Percentiles rank a stretch among this genome's conserved stretches.
phyloP scores from a whole-genome alignment of 2,329 filamentous ascomycete species.

The Ambrosiella beaveri region DNA sequence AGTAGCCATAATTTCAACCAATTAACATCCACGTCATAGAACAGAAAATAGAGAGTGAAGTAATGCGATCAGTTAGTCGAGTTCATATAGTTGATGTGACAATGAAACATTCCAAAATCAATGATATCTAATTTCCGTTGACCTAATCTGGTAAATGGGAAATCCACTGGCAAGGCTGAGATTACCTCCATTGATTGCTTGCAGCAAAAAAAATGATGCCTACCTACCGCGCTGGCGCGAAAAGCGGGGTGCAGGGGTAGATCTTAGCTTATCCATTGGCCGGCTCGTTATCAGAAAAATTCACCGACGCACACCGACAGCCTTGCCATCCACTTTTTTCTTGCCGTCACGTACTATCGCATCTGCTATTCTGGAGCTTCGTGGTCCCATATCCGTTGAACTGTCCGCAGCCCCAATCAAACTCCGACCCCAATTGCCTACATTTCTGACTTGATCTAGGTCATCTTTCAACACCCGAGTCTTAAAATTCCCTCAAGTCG shows the following conservation, averaged over 20 bases:
- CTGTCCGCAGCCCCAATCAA: neutral
- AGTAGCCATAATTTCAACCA: conserved; percentile 55
- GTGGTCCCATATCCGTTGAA: neutral
- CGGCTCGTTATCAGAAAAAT: neutral
- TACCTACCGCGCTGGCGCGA: neutral
- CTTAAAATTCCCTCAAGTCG: no score
- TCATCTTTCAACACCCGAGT: no score
- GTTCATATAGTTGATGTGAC: neutral
- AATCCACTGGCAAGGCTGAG: conserved; percentile 3
- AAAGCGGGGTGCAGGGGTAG: neutral
- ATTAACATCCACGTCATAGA: neutral
- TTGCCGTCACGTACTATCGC: neutral
- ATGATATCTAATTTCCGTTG: neutral
- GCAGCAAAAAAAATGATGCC: conserved; percentile 6
- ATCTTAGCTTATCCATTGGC: conserved; percentile 10
- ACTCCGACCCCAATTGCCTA: no score
- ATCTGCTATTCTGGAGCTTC: neutral
- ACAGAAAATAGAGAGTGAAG: neutral
- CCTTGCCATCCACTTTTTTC: conserved; percentile 11
- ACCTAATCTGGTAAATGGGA: neutral
- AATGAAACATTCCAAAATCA: neutral
- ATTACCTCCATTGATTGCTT: conserved; percentile 6
- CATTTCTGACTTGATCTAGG: no score
- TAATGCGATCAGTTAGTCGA: neutral
- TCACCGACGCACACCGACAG: neutral